Percentiles rank a stretch among this genome's conserved stretches.
phyloP scores from a whole-genome alignment of 2,329 filamentous ascomycete species.

The Sclerotinia subarctica region DNA sequence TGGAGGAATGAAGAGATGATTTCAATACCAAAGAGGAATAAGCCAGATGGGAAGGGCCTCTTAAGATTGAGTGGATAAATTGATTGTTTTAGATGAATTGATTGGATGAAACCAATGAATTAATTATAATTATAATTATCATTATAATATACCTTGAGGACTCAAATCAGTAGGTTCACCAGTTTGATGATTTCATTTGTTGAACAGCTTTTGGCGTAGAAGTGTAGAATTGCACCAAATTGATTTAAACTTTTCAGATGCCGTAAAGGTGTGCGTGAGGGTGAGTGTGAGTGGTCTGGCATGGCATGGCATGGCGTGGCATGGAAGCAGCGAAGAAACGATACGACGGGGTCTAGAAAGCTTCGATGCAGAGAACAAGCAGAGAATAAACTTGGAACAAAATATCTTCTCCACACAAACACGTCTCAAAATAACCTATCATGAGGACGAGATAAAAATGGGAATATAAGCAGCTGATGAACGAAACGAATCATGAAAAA shows the following conservation, averaged over 20 bases:
- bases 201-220: too few species aligned
- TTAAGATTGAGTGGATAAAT: background rate
- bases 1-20: background rate
- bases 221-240: too few species aligned
- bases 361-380: constrained; percentile 1
- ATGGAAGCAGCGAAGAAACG: background rate
- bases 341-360: background rate
- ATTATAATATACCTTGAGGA: too few species aligned
- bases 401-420: background rate
- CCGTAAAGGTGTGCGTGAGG: background rate
- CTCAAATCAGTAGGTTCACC: too few species aligned
- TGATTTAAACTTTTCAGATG: background rate
- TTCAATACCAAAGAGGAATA: background rate
- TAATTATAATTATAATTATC: too few species aligned
- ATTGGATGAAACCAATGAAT: background rate
- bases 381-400: background rate
- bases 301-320: background rate
- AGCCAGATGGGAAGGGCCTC: background rate
- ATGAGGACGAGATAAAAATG: too few species aligned
- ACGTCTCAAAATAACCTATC: background rate
- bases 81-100: background rate
- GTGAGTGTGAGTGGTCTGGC: too few species aligned
- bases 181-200: too few species aligned
- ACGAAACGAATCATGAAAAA: too few species aligned
- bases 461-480: too few species aligned